Evolutionary conservation across 2,329 filamentous ascomycete genomes (phyloP), one percentile per base, ranked within the genome.

Genomic region (Boeremia exigua): DNA sequence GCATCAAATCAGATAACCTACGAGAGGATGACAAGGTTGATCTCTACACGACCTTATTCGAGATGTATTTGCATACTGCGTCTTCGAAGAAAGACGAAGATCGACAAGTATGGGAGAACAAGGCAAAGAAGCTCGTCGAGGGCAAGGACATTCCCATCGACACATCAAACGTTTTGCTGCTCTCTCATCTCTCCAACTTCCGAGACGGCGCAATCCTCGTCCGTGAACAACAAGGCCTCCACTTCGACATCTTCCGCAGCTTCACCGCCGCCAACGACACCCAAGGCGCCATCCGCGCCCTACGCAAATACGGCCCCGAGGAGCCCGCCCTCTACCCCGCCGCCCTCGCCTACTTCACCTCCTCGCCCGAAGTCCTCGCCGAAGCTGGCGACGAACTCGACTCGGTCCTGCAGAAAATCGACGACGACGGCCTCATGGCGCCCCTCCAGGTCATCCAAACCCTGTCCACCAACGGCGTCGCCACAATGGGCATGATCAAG

Each of bases 401-500:
- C 52, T 81, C 80, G 0, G 88, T 99, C 1, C 82, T 99, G 10
- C 84, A 86, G 61, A 92, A 91, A 68, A 98, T 99, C 64, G 91
- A 97, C 71, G 84, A 89, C 59, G 92, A 96, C 67, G 89, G 91
- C 0, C 84, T 99, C 33, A 95, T 99, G 91, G 94, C 95, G 0
- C 95, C 95, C 0, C 80, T 99, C 4, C 95, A 99, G 74, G 95
- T 99, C 29, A 95, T 99, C 14, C 94, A 99, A 75, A 95, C 93
- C 0, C 84, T 99, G 12, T 88, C 85, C 58, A 84, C 84, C 48
- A 90, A 89, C 63, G 85, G 88, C 6, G 91, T 97, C 2, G 94
- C 96, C 0, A 98, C 92, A 0, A 97, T 99, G 91, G 95, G 94
- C 46, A 92, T 98, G 84, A 89, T 99, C 59, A 98, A 97, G 77